Percentiles rank a stretch among this genome's conserved stretches.
Conservation (phyloP, 257 asterid species). For the Jacaranda copaia region DNA sequence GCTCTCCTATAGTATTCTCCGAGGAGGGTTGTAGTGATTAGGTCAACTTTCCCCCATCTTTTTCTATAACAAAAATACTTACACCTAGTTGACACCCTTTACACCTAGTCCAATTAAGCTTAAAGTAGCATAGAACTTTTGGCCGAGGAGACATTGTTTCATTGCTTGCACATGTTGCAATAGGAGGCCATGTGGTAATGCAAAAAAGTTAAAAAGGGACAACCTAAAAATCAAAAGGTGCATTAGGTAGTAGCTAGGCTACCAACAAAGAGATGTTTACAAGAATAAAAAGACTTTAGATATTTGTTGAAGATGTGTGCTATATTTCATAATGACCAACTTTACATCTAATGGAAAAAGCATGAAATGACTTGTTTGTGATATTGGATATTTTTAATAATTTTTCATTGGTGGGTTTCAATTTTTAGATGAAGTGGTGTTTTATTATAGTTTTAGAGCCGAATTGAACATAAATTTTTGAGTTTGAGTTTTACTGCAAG, state of each 20-base stretch:
- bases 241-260: background rate
- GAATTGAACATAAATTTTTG: too few relatives aligned
- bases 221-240: background rate
- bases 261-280: background rate
- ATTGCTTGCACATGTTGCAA: conserved; percentile 38
- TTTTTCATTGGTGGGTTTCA: too few relatives aligned
- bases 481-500: too few relatives aligned
- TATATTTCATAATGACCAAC: background rate
- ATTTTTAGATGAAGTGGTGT: too few relatives aligned
- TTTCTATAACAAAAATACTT: background rate
- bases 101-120: background rate
- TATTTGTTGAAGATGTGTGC: background rate
- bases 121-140: conserved; percentile 15
- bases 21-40: background rate
- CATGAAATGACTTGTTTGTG: background rate
- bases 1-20: background rate
- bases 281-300: background rate
- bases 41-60: background rate
- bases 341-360: background rate
- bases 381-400: too few relatives aligned
- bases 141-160: conserved; percentile 9
- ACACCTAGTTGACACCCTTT: background rate
- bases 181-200: conserved; percentile 13
- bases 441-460: too few relatives aligned
- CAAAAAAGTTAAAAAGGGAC: background rate